phyloP scores from a whole-genome alignment of 768 basidiomycete species.

The Lentinula sp. region DNA sequence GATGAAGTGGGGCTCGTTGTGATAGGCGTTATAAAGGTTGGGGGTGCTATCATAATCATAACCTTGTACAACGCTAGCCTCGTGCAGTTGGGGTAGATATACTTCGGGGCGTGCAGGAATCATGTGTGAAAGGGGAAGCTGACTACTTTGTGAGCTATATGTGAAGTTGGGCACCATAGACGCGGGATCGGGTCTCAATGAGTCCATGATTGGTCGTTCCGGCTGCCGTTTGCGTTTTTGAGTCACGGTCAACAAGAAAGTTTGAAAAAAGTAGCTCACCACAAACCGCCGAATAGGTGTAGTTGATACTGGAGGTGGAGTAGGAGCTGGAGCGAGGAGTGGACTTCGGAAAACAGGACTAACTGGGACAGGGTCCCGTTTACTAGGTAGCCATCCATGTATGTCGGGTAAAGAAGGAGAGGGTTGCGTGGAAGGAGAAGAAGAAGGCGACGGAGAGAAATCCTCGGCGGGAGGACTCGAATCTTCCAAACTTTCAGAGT shows the following conservation, averaged over 20 bases:
- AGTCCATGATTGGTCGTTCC: not conserved
- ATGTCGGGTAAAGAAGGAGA: conserved; percentile 4
- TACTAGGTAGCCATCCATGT: not conserved
- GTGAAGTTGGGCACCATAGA: not conserved
- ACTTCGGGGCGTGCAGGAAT: not conserved
- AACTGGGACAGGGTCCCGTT: not conserved
- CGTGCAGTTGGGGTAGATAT: not conserved
- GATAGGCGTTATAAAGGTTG: not conserved
- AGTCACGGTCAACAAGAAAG: not conserved
- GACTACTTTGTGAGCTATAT: not conserved
- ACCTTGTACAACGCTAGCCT: not conserved
- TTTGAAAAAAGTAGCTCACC: not conserved
- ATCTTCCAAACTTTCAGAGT: not conserved
- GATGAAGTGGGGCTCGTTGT: not conserved
- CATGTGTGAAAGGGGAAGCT: not conserved
- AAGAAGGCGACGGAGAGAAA: not conserved
- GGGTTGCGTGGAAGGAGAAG: not conserved
- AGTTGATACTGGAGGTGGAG: not conserved
- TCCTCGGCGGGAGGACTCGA: conserved; percentile 2
- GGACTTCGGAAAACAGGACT: conserved; percentile 22
- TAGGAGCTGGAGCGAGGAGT: conserved; percentile 19
- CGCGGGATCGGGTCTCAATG: conserved; percentile 6
- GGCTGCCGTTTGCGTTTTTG: not conserved
- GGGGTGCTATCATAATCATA: not conserved
- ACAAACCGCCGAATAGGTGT: not conserved